These are phyloP conservation scores for Melampsora larici-populina DNA, from an alignment of 1,284 basidiomycete genomes.

Conservation along the genomic window DNA sequence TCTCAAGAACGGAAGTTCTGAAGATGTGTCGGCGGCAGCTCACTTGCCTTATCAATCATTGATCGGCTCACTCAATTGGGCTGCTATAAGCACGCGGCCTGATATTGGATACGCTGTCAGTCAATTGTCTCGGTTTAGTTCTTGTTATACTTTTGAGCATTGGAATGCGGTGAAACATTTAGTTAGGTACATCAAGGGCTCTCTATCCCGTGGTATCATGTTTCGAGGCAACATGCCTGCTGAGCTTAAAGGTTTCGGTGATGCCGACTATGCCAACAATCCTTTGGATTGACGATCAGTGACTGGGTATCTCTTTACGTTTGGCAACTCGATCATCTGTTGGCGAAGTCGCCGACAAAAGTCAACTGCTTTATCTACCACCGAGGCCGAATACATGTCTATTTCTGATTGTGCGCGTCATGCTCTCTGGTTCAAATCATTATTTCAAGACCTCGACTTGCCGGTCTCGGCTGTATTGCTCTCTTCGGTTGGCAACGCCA, in stretches of 20 bases:
- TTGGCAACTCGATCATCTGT: neutral
- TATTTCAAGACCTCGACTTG: neutral
- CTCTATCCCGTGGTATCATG: neutral
- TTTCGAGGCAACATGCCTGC: neutral
- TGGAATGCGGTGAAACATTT: neutral
- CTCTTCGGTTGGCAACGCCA: neutral
- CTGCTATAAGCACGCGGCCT: no score
- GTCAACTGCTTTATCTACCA: neutral
- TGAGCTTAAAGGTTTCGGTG: neutral
- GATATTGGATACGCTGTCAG: no score
- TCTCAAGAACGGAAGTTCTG: neutral
- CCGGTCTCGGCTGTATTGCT: neutral
- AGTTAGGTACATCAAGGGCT: neutral
- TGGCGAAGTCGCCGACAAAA: neutral
- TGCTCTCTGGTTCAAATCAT: neutral
- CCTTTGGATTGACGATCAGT: neutral
- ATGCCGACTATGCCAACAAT: neutral
- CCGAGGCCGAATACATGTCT: neutral
- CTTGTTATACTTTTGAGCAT: no score
- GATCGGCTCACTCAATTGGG: neutral
- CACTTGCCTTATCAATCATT: neutral
- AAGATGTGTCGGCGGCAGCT: neutral
- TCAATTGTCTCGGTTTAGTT: neutral
- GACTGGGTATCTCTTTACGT: neutral
- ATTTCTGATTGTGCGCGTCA: neutral